Conservation (phyloP, 345 rosid genomes). For the Citrus medica region DNA sequence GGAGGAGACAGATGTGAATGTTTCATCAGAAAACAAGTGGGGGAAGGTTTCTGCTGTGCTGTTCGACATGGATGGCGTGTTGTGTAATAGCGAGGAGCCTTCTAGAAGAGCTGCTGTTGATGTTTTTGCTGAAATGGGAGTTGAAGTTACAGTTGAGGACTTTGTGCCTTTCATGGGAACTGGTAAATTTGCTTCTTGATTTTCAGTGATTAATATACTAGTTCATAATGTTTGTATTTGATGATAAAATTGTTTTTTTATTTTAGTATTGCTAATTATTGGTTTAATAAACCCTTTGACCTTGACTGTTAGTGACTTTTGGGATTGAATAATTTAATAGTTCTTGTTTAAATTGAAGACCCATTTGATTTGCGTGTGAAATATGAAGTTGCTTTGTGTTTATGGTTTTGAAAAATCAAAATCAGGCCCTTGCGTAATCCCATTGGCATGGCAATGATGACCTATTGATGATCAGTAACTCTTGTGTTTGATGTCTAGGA, state of each 20-base stretch:
- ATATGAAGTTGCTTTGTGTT: not conserved
- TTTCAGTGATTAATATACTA: not conserved
- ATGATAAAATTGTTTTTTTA: not conserved
- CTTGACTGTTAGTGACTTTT: not conserved
- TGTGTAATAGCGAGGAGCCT: slow-evolving; percentile 80
- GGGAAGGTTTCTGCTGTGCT: slow-evolving; percentile 88
- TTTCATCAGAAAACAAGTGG: slow-evolving; percentile 34
- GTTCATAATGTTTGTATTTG: not conserved
- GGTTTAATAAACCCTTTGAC: not conserved
- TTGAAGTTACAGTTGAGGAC: slow-evolving; percentile 72
- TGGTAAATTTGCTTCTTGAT: slow-evolving; percentile 33
- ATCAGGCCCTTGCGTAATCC: not conserved
- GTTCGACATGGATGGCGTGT: slow-evolving; percentile 94
- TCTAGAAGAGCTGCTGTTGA: slow-evolving; percentile 93
- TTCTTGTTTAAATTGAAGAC: not conserved
- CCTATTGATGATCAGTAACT: not conserved
- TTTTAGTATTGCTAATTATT: not conserved
- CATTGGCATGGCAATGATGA: not conserved
- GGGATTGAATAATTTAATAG: not conserved
- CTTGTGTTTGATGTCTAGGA: not conserved
- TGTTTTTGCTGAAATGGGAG: slow-evolving; percentile 85
- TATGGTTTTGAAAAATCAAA: not conserved
- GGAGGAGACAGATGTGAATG: slow-evolving; percentile 32
- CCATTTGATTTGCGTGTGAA: not conserved
- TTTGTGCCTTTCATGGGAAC: slow-evolving; percentile 90